These are phyloP conservation scores for Acanthamoeba rhysodes DNA, from an alignment of 208 protist species.

Conservation along the genomic window DNA sequence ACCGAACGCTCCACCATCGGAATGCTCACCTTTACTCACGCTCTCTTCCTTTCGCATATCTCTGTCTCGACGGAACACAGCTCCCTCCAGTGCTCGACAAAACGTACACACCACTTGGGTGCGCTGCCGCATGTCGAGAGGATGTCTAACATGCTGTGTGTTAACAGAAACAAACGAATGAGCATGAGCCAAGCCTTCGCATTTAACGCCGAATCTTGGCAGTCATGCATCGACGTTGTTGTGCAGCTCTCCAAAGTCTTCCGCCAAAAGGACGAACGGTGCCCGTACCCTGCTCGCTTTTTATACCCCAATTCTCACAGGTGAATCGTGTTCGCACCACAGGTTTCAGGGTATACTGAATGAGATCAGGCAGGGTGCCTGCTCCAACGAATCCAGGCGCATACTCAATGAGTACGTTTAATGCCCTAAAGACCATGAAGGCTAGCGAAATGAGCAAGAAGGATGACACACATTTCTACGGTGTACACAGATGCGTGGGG, in stretches of 20 bases:
- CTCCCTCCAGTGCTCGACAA: background rate
- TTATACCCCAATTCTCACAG: too few species aligned
- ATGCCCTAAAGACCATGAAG: too few species aligned
- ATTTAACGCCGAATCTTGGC: constrained; percentile 22
- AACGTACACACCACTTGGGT: background rate
- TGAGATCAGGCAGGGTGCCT: background rate
- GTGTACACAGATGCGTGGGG: background rate
- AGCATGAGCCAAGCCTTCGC: constrained; percentile 11
- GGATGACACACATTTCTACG: too few species aligned
- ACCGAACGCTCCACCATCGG: background rate
- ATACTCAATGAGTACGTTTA: background rate
- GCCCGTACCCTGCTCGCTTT: too few species aligned
- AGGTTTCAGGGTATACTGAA: background rate
- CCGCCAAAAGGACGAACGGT: constrained; percentile 59
- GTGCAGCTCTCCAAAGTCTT: constrained; percentile 54
- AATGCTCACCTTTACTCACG: too few species aligned
- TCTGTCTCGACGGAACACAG: background rate
- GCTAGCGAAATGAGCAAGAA: too few species aligned
- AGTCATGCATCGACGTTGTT: constrained; percentile 58
- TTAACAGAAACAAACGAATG: background rate
- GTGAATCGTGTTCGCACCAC: background rate
- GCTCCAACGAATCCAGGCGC: background rate
- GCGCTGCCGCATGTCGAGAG: too few species aligned
- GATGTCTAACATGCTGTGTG: background rate
- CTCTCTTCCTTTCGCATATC: background rate